Evolutionary conservation across 331 rosid species (phyloP).

Genomic region (Quercus lobata): DNA sequence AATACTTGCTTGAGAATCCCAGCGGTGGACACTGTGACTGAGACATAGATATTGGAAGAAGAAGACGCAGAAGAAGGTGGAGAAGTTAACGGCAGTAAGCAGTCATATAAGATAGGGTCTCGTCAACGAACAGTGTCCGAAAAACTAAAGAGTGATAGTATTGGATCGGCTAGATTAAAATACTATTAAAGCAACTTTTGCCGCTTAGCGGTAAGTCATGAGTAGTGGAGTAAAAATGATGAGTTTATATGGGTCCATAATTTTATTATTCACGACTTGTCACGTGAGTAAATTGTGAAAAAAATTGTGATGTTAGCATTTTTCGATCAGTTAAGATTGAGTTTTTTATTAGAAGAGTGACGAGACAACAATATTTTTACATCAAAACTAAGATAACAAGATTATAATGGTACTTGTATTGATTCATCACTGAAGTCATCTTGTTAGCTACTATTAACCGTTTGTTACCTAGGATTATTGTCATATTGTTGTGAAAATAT

Average conservation of each 20-base stretch:
- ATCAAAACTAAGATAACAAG: no score
- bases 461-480: no score
- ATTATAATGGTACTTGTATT: no score
- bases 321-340: rapidly evolving
- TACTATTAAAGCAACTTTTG: rapidly evolving
- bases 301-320: rapidly evolving
- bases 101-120: no score
- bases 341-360: no score
- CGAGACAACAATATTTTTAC: no score
- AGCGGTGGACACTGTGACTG: slow-evolving; percentile 61
- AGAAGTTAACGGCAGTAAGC: background rate
- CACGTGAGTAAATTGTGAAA: rapidly evolving
- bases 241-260: rapidly evolving
- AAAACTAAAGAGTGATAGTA: no score
- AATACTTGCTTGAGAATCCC: slow-evolving; percentile 63
- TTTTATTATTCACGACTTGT: rapidly evolving
- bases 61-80: background rate
- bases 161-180: no score
- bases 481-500: no score
- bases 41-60: slow-evolving; percentile 31
- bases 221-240: rapidly evolving
- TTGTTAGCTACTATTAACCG: no score
- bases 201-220: rapidly evolving
- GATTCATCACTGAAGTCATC: no score
- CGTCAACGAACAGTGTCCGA: no score